phyloP scores from a whole-genome alignment of 352 stramenopile species.

The Globisporangium spiculum region DNA sequence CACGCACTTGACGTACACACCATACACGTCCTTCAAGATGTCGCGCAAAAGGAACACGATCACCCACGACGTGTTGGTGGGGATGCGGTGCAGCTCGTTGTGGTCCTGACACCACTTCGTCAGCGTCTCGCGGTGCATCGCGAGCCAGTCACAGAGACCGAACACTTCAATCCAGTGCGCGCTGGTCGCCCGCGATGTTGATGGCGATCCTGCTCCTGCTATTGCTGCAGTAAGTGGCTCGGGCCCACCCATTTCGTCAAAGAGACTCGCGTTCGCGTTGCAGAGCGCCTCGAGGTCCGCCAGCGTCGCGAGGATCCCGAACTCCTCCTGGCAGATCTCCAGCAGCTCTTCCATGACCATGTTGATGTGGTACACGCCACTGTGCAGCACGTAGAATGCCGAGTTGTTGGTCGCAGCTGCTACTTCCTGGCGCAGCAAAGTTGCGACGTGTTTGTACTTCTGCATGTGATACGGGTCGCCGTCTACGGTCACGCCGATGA shows the following conservation, averaged over 20 bases:
- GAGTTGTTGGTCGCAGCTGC: slow-evolving; percentile 22
- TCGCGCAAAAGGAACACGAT: slow-evolving; percentile 46
- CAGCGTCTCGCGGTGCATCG: slow-evolving; percentile 43
- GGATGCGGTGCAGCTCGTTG: slow-evolving; percentile 15
- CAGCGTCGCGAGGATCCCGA: slow-evolving; percentile 33
- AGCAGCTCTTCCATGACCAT: slow-evolving; percentile 45
- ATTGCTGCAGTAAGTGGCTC: slow-evolving; percentile 9
- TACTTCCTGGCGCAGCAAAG: slow-evolving; percentile 26
- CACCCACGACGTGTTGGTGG: slow-evolving; percentile 37
- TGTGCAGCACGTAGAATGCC: slow-evolving; percentile 43
- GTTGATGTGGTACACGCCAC: slow-evolving; percentile 37
- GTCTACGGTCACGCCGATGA: slow-evolving; percentile 46
- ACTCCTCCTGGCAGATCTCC: slow-evolving; percentile 38
- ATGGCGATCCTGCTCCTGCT: neutral
- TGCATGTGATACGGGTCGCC: slow-evolving; percentile 49
- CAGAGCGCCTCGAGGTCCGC: slow-evolving; percentile 36
- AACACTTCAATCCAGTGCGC: slow-evolving; percentile 42
- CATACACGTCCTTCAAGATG: slow-evolving; percentile 44
- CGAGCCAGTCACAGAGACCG: slow-evolving; percentile 40
- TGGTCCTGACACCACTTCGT: slow-evolving; percentile 38
- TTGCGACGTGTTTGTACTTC: slow-evolving; percentile 28
- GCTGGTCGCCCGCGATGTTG: slow-evolving; percentile 11
- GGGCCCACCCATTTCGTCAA: slow-evolving; percentile 19
- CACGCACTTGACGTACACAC: slow-evolving; percentile 28
- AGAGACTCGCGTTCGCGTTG: slow-evolving; percentile 19